Base-by-base conservation (phyloP, 306 rosid genomes). In the Quercus aquifolioides region DNA sequence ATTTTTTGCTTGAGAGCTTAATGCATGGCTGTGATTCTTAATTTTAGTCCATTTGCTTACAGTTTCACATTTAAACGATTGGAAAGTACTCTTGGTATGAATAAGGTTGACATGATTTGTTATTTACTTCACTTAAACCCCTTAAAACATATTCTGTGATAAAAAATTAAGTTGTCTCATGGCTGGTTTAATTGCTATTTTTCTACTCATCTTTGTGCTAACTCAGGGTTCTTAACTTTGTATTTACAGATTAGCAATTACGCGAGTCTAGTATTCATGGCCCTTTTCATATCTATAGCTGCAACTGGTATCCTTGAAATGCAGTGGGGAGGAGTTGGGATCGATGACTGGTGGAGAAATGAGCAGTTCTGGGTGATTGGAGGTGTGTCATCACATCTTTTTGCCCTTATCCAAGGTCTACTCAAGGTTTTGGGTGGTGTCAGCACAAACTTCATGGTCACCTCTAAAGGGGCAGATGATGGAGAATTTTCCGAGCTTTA, bases 341-440 rank as follows among this genome's bases (percentile, higher is more conserved):
- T 95, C 9, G 98, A 95, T 14, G 98, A 95, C 77, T 95, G 98
- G 99, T 95, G 98, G 99, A 91, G 98, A 76, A 95, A 95, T 54
- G 99, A 95, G 84, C 99, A 95, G 81, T 93, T 95, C 76, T 95
- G 98, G 99, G 98, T 95, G 52, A 95, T 95, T 19, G 99, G 99
- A 78, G 97, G 99, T 13, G 98, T 83, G 76, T 95, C 97, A 6
- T 91, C 99, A 0, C 99, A 95, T 84, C 92, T 95, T 19, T 95
- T 91, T 20, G 99, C 99, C 35, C 94, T 95, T 46, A 75, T 91
- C 74, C 97, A 95, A 76, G 99, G 99, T 84, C 77, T 95, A 33
- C 96, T 95, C 56, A 95, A 95, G 86, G 99, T 95, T 56, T 86
- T 95, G 83, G 99, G 91, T 43, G 98, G 99, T 77, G 97, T 93